A percentile compares a stretch with the other conserved stretches of the same genome.
Conservation (phyloP, 768 basidiomycete genomes). For the Chiua virens region DNA sequence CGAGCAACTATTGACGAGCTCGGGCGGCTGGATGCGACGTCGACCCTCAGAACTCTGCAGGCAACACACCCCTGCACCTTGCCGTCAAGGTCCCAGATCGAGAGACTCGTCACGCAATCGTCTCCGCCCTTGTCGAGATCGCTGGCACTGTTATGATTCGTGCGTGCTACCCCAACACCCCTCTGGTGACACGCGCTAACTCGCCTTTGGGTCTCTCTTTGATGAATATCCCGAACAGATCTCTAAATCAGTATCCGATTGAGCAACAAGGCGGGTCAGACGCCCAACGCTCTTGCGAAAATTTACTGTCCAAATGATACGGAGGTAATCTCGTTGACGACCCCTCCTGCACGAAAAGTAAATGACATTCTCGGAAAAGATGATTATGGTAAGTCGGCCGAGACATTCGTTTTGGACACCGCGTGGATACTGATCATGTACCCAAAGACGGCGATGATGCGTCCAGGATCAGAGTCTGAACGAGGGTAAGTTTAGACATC, state of each 20-base stretch:
- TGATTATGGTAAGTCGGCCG: constrained; percentile 22
- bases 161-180: constrained; percentile 4
- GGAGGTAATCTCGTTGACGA: constrained; percentile 17
- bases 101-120: constrained; percentile 16
- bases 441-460: constrained; percentile 8
- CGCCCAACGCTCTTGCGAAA: constrained; percentile 21
- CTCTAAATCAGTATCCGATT: constrained; percentile 17
- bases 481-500: not conserved
- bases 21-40: constrained; percentile 28
- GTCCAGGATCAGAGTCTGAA: not conserved
- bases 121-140: constrained; percentile 20
- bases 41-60: constrained; percentile 23
- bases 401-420: not conserved
- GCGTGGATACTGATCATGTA: not conserved
- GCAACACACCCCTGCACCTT: constrained; percentile 30
- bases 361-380: constrained; percentile 2
- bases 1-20: constrained; percentile 23
- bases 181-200: not conserved
- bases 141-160: constrained; percentile 28
- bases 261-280: constrained; percentile 28
- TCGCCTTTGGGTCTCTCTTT: not conserved
- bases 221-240: not conserved
- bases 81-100: constrained; percentile 21
- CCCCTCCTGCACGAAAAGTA: constrained; percentile 18
- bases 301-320: constrained; percentile 22